Base-by-base conservation (phyloP, 2,329 filamentous ascomycete genomes). In the Pseudopithomyces maydicus region DNA sequence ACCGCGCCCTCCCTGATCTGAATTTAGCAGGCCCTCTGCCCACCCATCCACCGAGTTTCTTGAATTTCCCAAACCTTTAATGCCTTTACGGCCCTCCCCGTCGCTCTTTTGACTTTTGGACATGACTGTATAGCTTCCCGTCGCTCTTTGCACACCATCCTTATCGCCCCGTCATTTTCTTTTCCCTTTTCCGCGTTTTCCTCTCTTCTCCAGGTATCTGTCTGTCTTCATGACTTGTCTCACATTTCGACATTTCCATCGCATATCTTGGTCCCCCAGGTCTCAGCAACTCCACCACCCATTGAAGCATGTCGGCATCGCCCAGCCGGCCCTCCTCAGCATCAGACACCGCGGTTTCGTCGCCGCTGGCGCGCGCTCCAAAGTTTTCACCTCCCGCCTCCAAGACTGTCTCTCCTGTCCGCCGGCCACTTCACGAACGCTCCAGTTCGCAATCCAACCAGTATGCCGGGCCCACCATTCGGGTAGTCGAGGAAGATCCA, bases 381-480 rank as follows among this genome's bases (percentile, higher is more conserved):
- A 73, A 62, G 36, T 67, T 73, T 35, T 67, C 64, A 32, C 74
- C 69, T 51, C 67, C 71, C 10, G 62, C 62, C n/a, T 69, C 67
- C 42, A 67, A 63, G 62, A 68, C 66, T 55, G 59, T 67, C 33
- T 75, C 74, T 54, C 72, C 74, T 49, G 54, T 61, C 54, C 68
- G 75, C 45, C 66, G 67, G 22, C 71, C 75, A 51, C 72, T 77
- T 33, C 75, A 76, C 61, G 72, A 78, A 46, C 70, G 72, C 42
- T 76, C 75, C 29, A 68, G 73, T 49, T 74, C 73, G 49, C 71
- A 73, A 35, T 63, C 69, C 62, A 78, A 76, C 64, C 70, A 72
- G 39, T 64, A 66, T 54, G 62, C 71, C n/a, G 68, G 70, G 43
- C 72, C 76, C 20, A 78, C 74, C 33, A 78, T 78, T 44, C 75